Conservation (phyloP, 495 filamentous ascomycete species). For the Neurospora sp. region DNA sequence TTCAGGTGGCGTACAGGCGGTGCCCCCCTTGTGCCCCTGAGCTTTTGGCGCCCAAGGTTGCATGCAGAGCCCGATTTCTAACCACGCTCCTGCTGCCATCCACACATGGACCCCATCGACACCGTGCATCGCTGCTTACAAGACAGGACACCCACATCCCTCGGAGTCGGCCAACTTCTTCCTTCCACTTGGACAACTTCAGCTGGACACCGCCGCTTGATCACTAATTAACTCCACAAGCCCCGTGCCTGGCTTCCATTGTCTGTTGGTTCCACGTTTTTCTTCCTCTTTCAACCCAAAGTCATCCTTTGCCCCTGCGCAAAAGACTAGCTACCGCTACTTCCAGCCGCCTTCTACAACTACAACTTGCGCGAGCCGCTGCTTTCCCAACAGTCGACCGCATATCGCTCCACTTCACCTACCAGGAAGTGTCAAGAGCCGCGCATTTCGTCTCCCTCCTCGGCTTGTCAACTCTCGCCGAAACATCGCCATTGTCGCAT, state of each 20-base stretch:
- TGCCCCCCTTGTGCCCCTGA: not conserved
- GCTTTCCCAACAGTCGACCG: not conserved
- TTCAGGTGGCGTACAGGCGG: not conserved
- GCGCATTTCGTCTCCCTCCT: not conserved
- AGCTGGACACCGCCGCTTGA: not conserved
- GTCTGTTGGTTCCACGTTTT: not conserved
- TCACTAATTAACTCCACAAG: not conserved
- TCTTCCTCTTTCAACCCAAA: not conserved
- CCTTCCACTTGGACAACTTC: not conserved
- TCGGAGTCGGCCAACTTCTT: not conserved
- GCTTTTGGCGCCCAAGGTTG: not conserved
- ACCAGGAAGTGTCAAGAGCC: not conserved
- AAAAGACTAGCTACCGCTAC: not conserved
- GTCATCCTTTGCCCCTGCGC: not conserved
- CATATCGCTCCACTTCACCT: not conserved
- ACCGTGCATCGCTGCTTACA: not conserved
- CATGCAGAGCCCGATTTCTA: not conserved
- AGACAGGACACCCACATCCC: not conserved
- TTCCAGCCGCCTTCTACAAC: not conserved
- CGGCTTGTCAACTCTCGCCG: not conserved
- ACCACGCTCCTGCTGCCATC: not conserved
- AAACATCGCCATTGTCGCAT: not conserved
- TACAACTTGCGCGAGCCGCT: not conserved
- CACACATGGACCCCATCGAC: not conserved
- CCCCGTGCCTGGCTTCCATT: not conserved